Base-by-base conservation (phyloP, 2,329 filamentous ascomycete species). In the Grosmannia serpens region DNA sequence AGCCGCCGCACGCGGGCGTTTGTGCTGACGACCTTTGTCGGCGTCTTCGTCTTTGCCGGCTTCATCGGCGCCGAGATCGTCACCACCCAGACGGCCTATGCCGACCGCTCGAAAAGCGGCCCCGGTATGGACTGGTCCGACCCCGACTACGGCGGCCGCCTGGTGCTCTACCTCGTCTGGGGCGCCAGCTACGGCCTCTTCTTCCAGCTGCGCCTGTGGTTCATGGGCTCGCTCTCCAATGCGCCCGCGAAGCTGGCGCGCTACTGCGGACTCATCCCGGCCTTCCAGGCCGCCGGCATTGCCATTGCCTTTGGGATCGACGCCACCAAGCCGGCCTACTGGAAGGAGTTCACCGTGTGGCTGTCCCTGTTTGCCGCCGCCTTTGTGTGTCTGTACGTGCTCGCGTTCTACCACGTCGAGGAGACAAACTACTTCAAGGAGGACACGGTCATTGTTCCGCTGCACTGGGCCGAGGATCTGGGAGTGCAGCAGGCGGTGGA, bases 71-170 rank as follows among this genome's bases (percentile, higher is more conserved):
- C 27, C 44, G 55, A 56, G 55, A 27, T 50, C 22, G 6, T 56
- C 27, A 11, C 27, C 20, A 17, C 20, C 4, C 4, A 26, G 5
- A 3, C 17, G 1, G 29, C 27, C 9, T 56, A 35, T 13, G 10
- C 9, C 11, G 46, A 56, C 55, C 55, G 55, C 17, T 13, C 35
- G 57, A 64, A 26, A 61, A 63, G 6, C 67, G 69, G 47, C 65
- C 67, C 6, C 56, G 67, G 11, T 57, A 65, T 33, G 68, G 73
- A 1, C 67, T 78, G 1, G 70, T 72, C 1, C 49, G 70, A 72
- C 9, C 64, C 55, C n/a, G 55, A 13, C 22, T 57, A 53, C 50
- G 50, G 56, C 29, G 35, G 53, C n/a, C 31, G 17, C 22, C 24
- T 57, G 29, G 55, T 57, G 44, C 58, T 53, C 13, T 52, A 56